Conservation (phyloP, 495 filamentous ascomycete species). For the Penicillium maclennaniae region DNA sequence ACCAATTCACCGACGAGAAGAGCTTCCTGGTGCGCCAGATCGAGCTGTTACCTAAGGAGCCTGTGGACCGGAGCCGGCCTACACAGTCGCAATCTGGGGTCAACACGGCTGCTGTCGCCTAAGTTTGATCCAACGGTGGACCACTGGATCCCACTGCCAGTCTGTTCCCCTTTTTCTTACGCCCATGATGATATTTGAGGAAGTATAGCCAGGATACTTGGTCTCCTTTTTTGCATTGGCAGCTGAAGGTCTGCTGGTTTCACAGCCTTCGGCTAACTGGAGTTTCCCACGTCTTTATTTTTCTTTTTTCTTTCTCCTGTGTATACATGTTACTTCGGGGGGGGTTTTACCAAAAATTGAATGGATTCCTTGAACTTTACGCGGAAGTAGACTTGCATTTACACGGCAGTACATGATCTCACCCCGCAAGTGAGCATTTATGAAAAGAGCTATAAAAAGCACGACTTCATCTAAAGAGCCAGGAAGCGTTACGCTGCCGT, state of each 20-base stretch:
- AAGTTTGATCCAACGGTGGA: constrained; percentile 13
- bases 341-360: not conserved
- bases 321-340: constrained; percentile 3
- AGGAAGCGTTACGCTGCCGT: not conserved
- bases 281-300: constrained; percentile 6
- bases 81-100: constrained; percentile 32
- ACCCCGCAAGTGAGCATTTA: not conserved
- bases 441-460: not conserved
- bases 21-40: constrained; percentile 96
- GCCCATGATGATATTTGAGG: constrained; percentile 7
- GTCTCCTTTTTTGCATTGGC: constrained; percentile 17
- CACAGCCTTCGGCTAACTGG: constrained; percentile 19
- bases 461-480: not conserved
- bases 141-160: constrained; percentile 11
- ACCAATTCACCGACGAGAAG: constrained; percentile 97
- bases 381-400: not conserved
- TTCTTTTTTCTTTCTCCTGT: constrained; percentile 4
- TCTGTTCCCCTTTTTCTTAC: constrained; percentile 4
- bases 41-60: constrained; percentile 66
- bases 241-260: constrained; percentile 15
- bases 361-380: constrained; percentile 13
- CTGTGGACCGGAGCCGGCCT: constrained; percentile 47
- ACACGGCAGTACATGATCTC: not conserved
- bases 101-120: constrained; percentile 36
- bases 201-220: constrained; percentile 3